phyloP scores from a whole-genome alignment of 345 rosid species.

The Erodium maritimum region DNA sequence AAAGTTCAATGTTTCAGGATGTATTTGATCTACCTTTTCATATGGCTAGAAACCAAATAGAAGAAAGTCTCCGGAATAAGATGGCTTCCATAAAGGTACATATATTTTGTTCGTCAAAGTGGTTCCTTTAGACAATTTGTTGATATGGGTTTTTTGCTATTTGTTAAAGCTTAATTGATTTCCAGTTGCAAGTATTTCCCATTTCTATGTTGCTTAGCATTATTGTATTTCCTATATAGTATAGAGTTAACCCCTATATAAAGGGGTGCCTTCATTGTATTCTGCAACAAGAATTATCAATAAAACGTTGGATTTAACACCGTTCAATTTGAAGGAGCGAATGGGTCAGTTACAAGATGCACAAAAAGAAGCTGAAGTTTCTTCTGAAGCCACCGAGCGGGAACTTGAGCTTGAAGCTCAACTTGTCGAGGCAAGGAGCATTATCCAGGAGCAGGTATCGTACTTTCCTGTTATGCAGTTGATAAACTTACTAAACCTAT shows the following conservation, averaged over 20 bases:
- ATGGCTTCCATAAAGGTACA: slow-evolving; percentile 91
- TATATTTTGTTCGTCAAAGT: neutral
- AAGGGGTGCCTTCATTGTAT: too few relatives aligned
- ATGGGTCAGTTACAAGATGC: slow-evolving; percentile 90
- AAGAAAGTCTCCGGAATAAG: slow-evolving; percentile 82
- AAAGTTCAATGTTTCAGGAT: slow-evolving; percentile 36
- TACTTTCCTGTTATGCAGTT: slow-evolving; percentile 1
- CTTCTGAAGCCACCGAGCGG: slow-evolving; percentile 89
- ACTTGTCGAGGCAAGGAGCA: slow-evolving; percentile 96
- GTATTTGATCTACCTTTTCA: slow-evolving; percentile 83
- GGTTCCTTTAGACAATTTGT: neutral
- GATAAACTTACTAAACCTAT: slow-evolving; percentile 2
- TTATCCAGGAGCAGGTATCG: slow-evolving; percentile 90
- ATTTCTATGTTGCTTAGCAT: too few relatives aligned
- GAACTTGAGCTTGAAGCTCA: slow-evolving; percentile 99
- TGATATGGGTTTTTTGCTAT: slow-evolving; percentile 1
- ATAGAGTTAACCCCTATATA: too few relatives aligned
- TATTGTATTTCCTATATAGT: too few relatives aligned
- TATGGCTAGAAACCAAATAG: slow-evolving; percentile 95
- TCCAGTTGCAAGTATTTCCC: too few relatives aligned
- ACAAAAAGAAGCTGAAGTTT: slow-evolving; percentile 76
- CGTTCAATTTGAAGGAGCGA: slow-evolving; percentile 39
- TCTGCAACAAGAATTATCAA: too few relatives aligned
- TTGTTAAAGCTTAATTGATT: too few relatives aligned
- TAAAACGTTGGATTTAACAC: too few relatives aligned